Base-by-base conservation (phyloP, 2,329 filamentous ascomycete species). In the Dothideomycetidae sp. region DNA sequence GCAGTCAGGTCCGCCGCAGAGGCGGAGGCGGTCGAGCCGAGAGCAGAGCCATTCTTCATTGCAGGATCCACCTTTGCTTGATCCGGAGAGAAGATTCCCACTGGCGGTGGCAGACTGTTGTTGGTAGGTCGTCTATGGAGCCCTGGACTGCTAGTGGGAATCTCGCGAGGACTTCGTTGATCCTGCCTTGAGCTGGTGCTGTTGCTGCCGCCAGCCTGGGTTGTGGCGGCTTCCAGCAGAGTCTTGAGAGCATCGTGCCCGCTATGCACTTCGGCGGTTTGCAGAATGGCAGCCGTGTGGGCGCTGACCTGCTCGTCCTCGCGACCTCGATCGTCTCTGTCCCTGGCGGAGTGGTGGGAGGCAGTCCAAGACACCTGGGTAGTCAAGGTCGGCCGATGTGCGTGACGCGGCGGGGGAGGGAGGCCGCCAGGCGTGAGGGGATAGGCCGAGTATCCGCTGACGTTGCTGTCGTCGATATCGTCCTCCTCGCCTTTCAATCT, bases 161-260 rank as follows among this genome's bases (percentile, higher is more conserved):
- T 32, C 7, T 38, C 36, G 12, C 33, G 36, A 10, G 42, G 36
- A 9, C 32, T 28, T 4, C 34, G 36, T 9, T 16, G 28, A 30
- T 41, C 5, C 7, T 19, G 32, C 10, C 38, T 21, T 11, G 36
- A 38, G n/a, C 36, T 29, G 11, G 37, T 48, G 44, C 50, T 54
- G 26, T 44, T 39, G 49, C 68, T 70, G 49, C 60, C 61, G 13
- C 64, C 57, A 36, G 62, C 60, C 44, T 65, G 63, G 39, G 64
- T 62, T 5, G 63, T 64, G 2, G 71, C 85, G 13, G 86, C 88
- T 60, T 93, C 86, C 53, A 92, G 92, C 11, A 96, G 69, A 40
- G 94, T 67, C 56, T 93, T 85, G 33, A 96, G 68, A 15, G 88
- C 88, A 62, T 96, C 88, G 52, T 93, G 86, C 3, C 83, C 85